phyloP scores from a whole-genome alignment of 345 rosid genomes.

The Linum tenue region DNA sequence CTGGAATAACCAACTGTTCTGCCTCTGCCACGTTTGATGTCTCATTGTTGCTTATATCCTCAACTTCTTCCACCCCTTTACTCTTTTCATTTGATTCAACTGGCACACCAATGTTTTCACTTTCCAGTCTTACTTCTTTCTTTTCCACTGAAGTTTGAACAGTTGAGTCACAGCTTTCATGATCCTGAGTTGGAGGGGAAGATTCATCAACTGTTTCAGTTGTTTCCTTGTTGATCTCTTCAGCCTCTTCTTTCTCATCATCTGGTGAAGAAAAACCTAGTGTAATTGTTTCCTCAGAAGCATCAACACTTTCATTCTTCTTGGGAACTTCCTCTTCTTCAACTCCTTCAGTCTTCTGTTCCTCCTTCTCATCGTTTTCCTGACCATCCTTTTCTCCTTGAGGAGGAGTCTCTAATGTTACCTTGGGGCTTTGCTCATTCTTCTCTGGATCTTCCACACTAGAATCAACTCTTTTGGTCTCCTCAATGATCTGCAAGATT shows the following conservation, averaged over 20 bases:
- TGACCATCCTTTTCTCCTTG: constrained; percentile 17
- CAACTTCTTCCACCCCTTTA: neutral
- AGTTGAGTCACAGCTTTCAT: neutral
- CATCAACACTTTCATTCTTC: too few relatives aligned
- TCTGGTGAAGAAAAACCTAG: neutral
- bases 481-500: too few relatives aligned
- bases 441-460: too few relatives aligned
- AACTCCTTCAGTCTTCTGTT: constrained; percentile 5
- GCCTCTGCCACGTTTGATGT: neutral
- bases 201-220: neutral
- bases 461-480: too few relatives aligned
- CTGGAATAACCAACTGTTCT: too few relatives aligned
- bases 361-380: neutral
- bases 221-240: neutral
- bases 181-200: neutral
- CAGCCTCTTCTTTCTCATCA: neutral
- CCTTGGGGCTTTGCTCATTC: neutral
- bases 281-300: too few relatives aligned
- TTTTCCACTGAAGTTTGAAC: too few relatives aligned
- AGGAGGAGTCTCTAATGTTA: neutral
- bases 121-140: neutral
- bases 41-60: neutral
- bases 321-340: neutral
- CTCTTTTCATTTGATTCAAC: neutral
- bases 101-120: neutral